Conservation (phyloP, 2,329 filamentous ascomycete species). For the Albophoma yamanashiensis region DNA sequence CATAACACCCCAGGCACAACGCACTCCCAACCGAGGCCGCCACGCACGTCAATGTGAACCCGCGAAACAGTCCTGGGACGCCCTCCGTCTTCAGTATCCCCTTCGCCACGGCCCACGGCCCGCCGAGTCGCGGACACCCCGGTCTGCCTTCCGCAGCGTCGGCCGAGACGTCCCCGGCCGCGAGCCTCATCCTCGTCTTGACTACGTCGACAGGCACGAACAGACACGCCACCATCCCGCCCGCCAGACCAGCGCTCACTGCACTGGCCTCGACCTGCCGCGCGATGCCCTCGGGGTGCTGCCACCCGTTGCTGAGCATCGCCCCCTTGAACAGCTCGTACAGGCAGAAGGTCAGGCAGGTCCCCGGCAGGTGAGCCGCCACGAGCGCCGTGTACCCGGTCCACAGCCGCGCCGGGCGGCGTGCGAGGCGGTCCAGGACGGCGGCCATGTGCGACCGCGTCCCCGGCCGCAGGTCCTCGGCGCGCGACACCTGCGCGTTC, state of each 20-base stretch:
- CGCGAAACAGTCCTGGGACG: slow-evolving; percentile 1
- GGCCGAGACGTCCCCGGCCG: background rate
- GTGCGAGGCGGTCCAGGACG: background rate
- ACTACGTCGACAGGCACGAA: slow-evolving; percentile 10
- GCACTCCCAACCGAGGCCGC: slow-evolving; percentile 1
- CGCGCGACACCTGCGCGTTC: slow-evolving; percentile 9
- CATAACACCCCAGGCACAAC: slow-evolving; percentile 4
- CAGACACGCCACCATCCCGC: slow-evolving; percentile 1
- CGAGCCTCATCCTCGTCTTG: slow-evolving; percentile 10
- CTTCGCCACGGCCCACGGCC: background rate
- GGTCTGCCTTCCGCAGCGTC: background rate
- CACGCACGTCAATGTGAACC: slow-evolving; percentile 2
- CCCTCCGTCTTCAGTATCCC: slow-evolving; percentile 2
- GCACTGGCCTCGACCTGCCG: slow-evolving; percentile 1
- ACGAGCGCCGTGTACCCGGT: slow-evolving; percentile 5
- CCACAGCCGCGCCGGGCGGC: slow-evolving; percentile 4
- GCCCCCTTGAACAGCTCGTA: slow-evolving; percentile 4
- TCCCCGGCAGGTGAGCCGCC: slow-evolving; percentile 4
- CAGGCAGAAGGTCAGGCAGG: slow-evolving; percentile 4
- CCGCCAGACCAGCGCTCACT: slow-evolving; percentile 6
- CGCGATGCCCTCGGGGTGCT: background rate
- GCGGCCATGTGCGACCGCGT: background rate
- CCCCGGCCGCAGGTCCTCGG: background rate
- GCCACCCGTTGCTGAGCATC: background rate
- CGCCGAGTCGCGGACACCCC: background rate